Evolutionary conservation across 495 filamentous ascomycete species (phyloP), one percentile per base, ranked within the genome.

Genomic region (Penicillium bialowiezense): DNA sequence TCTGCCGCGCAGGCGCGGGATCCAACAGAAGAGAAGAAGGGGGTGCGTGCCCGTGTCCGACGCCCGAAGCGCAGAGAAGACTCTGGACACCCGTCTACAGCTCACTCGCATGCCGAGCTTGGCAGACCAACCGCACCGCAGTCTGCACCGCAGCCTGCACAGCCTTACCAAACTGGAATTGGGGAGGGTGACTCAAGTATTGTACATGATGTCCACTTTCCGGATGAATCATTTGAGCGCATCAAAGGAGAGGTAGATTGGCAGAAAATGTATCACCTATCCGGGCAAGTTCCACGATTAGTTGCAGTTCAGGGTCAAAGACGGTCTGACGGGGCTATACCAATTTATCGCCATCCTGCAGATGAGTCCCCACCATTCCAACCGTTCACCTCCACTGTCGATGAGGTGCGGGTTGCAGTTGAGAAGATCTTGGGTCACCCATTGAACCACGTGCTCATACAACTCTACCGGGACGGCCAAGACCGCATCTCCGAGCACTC

Each of bases 401-500:
- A 82, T 23, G 65, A 73, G 29, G 86, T 96, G 36, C 85, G 87
- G 21, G 56, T 74, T 13, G 72, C 74, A 28, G 79, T 89, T 3
- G 85, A 96, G 56, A 72, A 77, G 26, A 72, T 80, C 8, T 71
- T 96, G 5, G 81, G 86, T 5, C 95, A 97, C 60, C 77, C 86
- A 5, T 71, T 97, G 13, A 98, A 98, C 61, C 93, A 98, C 59
- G 90, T 87, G 8, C 75, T 98, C 12, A 92, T 97, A 28, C 93
- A 98, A 62, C 80, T 91, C 34, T 98, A 98, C 59, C 91, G 93
- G 8, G 76, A 81, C 55, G 91, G 95, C 15, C 78, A 85, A n/a
- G 93, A 98, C 64, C 87, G 88, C 55, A 99, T 99, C 51, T 95
- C 90, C 7, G 95, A 99, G 60, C 93, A 99, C 63, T 90, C 87